A percentile compares a stretch with the other conserved stretches of the same genome.
Evolutionary conservation across 768 basidiomycete species (phyloP).

Genomic region (Mycena rosella): DNA sequence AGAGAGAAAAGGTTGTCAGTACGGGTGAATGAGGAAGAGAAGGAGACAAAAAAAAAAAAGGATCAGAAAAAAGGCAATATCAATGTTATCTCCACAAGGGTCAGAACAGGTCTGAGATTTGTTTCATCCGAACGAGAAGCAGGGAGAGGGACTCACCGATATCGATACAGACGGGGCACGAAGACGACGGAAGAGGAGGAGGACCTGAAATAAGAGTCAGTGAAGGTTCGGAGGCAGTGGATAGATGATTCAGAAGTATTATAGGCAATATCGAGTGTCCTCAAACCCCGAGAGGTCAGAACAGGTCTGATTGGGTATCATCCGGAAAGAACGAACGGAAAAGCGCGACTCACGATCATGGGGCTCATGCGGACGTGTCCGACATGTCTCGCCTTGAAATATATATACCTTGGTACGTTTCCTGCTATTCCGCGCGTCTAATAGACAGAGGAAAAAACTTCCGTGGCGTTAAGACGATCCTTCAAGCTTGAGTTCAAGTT

Average conservation of each 20-base stretch:
- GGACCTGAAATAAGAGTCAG: conserved; percentile 38
- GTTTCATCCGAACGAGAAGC: conserved; percentile 26
- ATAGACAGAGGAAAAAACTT: too few relatives aligned
- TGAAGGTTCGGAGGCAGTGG: not conserved
- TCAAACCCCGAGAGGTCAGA: conserved; percentile 64
- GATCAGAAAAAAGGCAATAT: conserved; percentile 37
- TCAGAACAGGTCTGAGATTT: conserved; percentile 38
- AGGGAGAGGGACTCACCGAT: conserved; percentile 15
- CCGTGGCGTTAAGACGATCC: too few relatives aligned
- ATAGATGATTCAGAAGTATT: conserved; percentile 51
- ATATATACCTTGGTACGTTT: too few relatives aligned
- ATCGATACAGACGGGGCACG: conserved; percentile 17
- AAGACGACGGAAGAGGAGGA: conserved; percentile 29
- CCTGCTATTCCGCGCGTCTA: too few relatives aligned
- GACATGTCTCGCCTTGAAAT: too few relatives aligned
- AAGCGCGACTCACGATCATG: conserved; percentile 44
- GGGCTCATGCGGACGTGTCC: too few relatives aligned
- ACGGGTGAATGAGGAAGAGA: not conserved
- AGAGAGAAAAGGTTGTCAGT: conserved; percentile 11
- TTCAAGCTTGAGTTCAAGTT: too few relatives aligned
- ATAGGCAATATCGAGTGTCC: conserved; percentile 72
- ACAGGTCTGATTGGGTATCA: conserved; percentile 81
- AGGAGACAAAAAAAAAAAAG: not conserved
- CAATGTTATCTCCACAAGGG: conserved; percentile 31
- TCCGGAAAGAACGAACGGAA: conserved; percentile 51